Evolutionary conservation across 495 filamentous ascomycete species (phyloP).

Genomic region (Xylaria palmicola): DNA sequence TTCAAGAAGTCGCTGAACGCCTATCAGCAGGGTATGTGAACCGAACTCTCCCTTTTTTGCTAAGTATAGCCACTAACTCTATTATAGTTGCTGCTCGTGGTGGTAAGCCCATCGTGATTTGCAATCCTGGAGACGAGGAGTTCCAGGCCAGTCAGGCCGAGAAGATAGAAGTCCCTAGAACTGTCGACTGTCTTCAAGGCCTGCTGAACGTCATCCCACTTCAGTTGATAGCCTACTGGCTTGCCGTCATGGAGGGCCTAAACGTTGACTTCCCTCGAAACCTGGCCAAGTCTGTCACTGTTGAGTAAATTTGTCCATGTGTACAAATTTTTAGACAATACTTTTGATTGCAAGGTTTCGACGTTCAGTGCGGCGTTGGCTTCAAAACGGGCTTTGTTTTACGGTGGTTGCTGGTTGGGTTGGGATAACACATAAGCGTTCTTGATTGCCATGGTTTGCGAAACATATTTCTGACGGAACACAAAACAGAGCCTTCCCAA

Average conservation of each 20-base stretch:
- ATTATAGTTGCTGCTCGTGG: conserved; percentile 80
- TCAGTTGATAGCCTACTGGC: conserved; percentile 97
- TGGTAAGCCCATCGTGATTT: conserved; percentile 96
- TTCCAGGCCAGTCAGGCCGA: conserved; percentile 84
- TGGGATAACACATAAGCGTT: conserved; percentile 24
- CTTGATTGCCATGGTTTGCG: conserved; percentile 20
- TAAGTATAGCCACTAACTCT: background rate
- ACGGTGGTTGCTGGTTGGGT: conserved; percentile 23
- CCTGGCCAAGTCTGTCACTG: conserved; percentile 97
- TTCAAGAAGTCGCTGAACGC: conserved; percentile 98
- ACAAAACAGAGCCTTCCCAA: background rate
- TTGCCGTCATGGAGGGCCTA: conserved; percentile 90
- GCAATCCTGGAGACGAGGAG: conserved; percentile 86
- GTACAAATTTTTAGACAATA: conserved; percentile 14
- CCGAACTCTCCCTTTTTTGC: background rate
- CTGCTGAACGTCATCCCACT: conserved; percentile 96
- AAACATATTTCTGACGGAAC: conserved; percentile 21
- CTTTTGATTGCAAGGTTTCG: conserved; percentile 13
- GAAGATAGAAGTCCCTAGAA: conserved; percentile 96
- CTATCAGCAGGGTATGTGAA: conserved; percentile 85
- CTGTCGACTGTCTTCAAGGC: conserved; percentile 92
- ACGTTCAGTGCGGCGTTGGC: conserved; percentile 25
- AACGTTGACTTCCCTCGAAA: conserved; percentile 98
- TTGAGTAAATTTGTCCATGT: conserved; percentile 65
- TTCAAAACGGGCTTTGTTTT: conserved; percentile 23